These are phyloP conservation scores for grape (Vitis vinifera) DNA, from an alignment of 164 flowering plant species.

Conservation along the genomic window DNA sequence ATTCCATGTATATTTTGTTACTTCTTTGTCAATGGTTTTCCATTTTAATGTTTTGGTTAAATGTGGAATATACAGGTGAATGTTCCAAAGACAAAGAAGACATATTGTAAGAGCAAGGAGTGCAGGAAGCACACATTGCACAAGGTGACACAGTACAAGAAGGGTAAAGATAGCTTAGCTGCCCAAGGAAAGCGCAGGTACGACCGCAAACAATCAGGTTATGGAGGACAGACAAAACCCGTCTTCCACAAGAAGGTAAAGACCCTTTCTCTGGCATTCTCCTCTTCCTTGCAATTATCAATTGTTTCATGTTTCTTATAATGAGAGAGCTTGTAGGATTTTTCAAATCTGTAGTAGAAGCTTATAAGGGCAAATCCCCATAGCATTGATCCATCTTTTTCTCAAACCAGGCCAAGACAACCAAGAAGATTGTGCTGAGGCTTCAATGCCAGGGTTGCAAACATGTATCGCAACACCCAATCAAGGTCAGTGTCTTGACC, in stretches of 20 bases:
- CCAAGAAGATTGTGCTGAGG: constrained; percentile 74
- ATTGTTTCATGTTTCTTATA: too few species aligned
- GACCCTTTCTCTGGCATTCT: neutral
- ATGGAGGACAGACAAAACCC: constrained; percentile 72
- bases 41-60: too few species aligned
- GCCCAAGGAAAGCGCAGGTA: constrained; percentile 67
- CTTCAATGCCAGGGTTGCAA: constrained; percentile 66
- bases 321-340: too few species aligned
- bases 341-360: too few species aligned
- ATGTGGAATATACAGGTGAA: constrained; percentile 41
- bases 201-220: constrained; percentile 64
- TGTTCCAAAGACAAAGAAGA: constrained; percentile 68
- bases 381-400: neutral
- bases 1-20: too few species aligned
- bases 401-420: constrained; percentile 51
- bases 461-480: constrained; percentile 61
- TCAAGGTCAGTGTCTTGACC: constrained; percentile 38
- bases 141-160: constrained; percentile 68
- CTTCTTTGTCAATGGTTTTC: too few species aligned
- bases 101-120: constrained; percentile 67
- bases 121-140: constrained; percentile 68
- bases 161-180: constrained; percentile 61
- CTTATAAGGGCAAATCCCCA: too few species aligned
- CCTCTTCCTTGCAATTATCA: too few species aligned
- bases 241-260: constrained; percentile 72